Evolutionary conservation across 2,329 filamentous ascomycete species (phyloP).

Genomic region (Sclerotinia minor): DNA sequence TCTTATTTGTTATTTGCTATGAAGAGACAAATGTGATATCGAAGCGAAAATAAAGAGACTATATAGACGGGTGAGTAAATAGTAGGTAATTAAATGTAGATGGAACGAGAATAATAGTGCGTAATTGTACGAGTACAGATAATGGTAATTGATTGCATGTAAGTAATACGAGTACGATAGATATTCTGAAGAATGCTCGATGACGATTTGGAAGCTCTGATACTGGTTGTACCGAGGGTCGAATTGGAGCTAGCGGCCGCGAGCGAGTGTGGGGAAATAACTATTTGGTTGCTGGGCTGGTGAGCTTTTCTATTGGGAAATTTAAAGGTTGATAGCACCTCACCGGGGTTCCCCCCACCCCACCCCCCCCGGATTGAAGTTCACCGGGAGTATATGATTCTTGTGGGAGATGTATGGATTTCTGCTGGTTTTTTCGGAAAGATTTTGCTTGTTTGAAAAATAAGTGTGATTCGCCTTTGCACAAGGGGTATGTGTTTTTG

Average conservation of each 20-base stretch:
- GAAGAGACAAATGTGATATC: too few species aligned
- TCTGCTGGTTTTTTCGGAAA: not conserved
- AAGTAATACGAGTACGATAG: too few species aligned
- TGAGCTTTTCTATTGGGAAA: not conserved
- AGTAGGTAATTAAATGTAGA: not conserved
- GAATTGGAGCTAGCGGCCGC: not conserved
- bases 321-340: not conserved
- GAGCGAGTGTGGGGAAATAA: not conserved
- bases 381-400: not conserved
- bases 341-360: too few species aligned
- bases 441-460: not conserved
- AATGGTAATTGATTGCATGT: too few species aligned
- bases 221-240: not conserved
- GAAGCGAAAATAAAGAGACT: not conserved
- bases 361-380: too few species aligned
- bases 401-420: not conserved
- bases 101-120: not conserved
- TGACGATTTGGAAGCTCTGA: constrained; percentile 1
- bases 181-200: too few species aligned
- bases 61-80: not conserved
- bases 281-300: not conserved
- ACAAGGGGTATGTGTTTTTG: not conserved
- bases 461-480: not conserved
- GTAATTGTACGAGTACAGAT: too few species aligned
- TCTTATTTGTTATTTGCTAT: too few species aligned